Evolutionary conservation across 805 yeast species (phyloP).

Genomic region (Soucietia sequanensis): DNA sequence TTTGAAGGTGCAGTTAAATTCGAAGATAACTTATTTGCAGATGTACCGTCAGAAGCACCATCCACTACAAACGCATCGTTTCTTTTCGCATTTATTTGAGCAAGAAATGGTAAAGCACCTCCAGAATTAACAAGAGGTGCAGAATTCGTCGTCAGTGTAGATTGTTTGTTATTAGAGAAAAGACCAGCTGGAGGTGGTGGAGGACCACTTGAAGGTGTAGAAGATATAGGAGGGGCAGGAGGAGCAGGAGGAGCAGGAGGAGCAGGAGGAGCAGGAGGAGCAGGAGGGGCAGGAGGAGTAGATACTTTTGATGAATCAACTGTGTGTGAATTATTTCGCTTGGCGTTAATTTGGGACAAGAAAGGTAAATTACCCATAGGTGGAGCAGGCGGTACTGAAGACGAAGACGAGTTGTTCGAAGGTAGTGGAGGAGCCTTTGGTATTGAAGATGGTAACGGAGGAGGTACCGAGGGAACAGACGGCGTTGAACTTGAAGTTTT

Average conservation of each 20-base stretch:
- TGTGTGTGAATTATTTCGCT: constrained; percentile 50
- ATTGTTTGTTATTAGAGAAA: constrained; percentile 7
- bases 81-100: constrained; percentile 56
- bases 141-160: constrained; percentile 13
- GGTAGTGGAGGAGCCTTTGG: constrained; percentile 12
- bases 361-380: constrained; percentile 52
- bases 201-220: constrained; percentile 5
- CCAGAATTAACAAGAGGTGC: constrained; percentile 19
- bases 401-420: constrained; percentile 11
- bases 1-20: constrained; percentile 25
- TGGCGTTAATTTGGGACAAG: constrained; percentile 55
- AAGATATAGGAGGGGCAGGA: constrained; percentile 8
- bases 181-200: constrained; percentile 24
- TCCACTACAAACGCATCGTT: constrained; percentile 47
- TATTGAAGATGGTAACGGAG: constrained; percentile 23
- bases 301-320: constrained; percentile 37
- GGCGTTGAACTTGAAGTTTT: constrained; percentile 22
- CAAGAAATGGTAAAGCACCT: constrained; percentile 56
- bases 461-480: constrained; percentile 14
- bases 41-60: constrained; percentile 2
- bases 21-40: too few species aligned
- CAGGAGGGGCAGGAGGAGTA: constrained; percentile 21
- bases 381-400: constrained; percentile 14
- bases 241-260: constrained; percentile 12
- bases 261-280: constrained; percentile 11